Base-by-base conservation (phyloP, 2,329 filamentous ascomycete genomes). In the Fusarium sp. region DNA sequence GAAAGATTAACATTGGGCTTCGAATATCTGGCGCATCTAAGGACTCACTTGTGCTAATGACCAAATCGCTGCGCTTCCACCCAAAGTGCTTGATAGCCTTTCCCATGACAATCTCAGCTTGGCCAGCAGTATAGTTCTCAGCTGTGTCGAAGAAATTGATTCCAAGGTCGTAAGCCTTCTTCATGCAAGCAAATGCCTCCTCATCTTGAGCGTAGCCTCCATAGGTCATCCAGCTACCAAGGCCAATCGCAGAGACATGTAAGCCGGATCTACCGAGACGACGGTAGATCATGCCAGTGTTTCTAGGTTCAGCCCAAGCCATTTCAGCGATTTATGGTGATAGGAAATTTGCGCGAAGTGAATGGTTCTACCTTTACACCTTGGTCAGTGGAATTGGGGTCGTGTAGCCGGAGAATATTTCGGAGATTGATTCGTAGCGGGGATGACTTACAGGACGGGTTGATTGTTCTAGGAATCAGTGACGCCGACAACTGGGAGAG, bases 151-250 rank as follows among this genome's bases (percentile, higher is more conserved):
- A 91, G 78, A 90, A 90, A 81, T 91, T 91, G 79, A 91, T 83
- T 5, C 89, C 89, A 52, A 83, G 79, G 66, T 90, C 87, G 70
- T 88, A 90, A 4, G 89, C 89, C 46, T 86, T 84, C 81, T 90
- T 89, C 86, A 90, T 88, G 77, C 88, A 90, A 51, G 85, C 85
- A 76, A 88, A 89, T 0, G 89, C 86, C 69, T 86, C 86, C 60
- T 91, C 88, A 73, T 90, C 87, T 46, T 87, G 86, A n/a, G 90
- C 87, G 73, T 91, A 88, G 7, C 89, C 90, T 58, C 90, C 90
- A 68, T 91, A 92, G 3, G 91, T 93, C 58, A 93, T 83, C 89
- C 89, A 90, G 51, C 88, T 86, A 39, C 88, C 91, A 1, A 93
- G 83, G 4, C 89, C 88, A 51, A 93, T 89, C 15, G 87, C 89